Base-by-base conservation (phyloP, 768 basidiomycete species). In the Tulasnella sp. region DNA sequence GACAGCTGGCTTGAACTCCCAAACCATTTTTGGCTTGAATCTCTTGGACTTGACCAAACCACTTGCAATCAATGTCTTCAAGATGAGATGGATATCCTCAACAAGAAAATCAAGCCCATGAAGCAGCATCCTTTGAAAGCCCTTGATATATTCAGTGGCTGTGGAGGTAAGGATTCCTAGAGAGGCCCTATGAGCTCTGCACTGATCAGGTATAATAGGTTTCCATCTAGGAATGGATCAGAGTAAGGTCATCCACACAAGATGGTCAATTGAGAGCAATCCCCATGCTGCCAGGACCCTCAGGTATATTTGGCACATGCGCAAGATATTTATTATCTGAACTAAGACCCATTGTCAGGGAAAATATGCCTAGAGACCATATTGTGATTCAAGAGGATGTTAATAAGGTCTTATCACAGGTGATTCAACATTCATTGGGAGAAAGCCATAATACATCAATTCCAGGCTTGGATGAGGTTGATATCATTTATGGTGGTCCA, bases 271-370 rank as follows among this genome's bases (percentile, higher is more conserved):
- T 68, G 94, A 95, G 81, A 91, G 93, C 31, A 87, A 89, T n/a
- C 93, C 93, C 0, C 92, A 92, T 83, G 92, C 94, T 10, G 91
- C 92, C 0, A 85, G 85, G 79, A 93, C 94, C 1, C 85, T 92
- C 21, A 85, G 85, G 94, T 92, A 82, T 76, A 89, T 56, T 40
- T 40, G 1, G 12, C 80, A 78, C 14, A 68, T 76, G 77, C 19
- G 2, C 14, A 48, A 76, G 7, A 40, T 52, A 48, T 52, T 1
- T 27, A 34, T n/a, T n/a, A n/a, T n/a, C n/a, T n/a, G n/a, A n/a
- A n/a, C n/a, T n/a, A n/a, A n/a, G n/a, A n/a, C n/a, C n/a, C 68
- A 71, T 71, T 48, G 4, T 39, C 79, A 92, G 90, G 73, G 85
- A 87, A 31, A 92, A 93, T 81, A 89, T 88, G 16, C 86, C 89